Evolutionary conservation across 257 asterid genomes (phyloP).

Genomic region (Solanum lignicaule): DNA sequence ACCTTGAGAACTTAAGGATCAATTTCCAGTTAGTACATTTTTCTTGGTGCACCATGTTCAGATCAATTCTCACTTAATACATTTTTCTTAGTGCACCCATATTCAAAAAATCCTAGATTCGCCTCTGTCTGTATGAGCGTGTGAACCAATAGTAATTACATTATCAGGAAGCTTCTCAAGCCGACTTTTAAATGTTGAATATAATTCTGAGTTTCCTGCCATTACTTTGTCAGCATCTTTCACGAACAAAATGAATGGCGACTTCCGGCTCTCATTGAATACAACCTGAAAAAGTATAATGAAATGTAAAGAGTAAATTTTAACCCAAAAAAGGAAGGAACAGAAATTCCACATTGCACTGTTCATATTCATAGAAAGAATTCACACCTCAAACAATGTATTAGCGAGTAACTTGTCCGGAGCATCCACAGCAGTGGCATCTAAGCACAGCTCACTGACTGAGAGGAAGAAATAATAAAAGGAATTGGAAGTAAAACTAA

Average conservation of each 20-base stretch:
- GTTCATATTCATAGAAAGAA: neutral
- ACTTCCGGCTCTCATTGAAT: conserved; percentile 54
- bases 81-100: too few relatives aligned
- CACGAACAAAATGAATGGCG: conserved; percentile 75
- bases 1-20: too few relatives aligned
- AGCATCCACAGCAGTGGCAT: conserved; percentile 49
- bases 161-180: conserved; percentile 81
- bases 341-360: neutral
- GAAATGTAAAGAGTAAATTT: neutral
- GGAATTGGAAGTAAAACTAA: neutral
- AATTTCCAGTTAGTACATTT: too few relatives aligned
- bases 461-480: conserved; percentile 7
- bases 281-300: conserved; percentile 40
- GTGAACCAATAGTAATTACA: conserved; percentile 71
- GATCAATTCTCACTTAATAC: too few relatives aligned
- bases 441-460: conserved; percentile 70
- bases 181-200: conserved; percentile 46
- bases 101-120: too few relatives aligned
- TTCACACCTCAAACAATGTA: conserved; percentile 76
- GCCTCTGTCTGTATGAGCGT: conserved; percentile 62
- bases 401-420: conserved; percentile 48
- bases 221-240: conserved; percentile 88
- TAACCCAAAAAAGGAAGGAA: neutral
- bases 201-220: conserved; percentile 60
- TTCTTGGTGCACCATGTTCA: too few relatives aligned